Evolutionary conservation across 805 yeast species (phyloP), one percentile per base, ranked within the genome.

Genomic region (Lipomyces sp.): DNA sequence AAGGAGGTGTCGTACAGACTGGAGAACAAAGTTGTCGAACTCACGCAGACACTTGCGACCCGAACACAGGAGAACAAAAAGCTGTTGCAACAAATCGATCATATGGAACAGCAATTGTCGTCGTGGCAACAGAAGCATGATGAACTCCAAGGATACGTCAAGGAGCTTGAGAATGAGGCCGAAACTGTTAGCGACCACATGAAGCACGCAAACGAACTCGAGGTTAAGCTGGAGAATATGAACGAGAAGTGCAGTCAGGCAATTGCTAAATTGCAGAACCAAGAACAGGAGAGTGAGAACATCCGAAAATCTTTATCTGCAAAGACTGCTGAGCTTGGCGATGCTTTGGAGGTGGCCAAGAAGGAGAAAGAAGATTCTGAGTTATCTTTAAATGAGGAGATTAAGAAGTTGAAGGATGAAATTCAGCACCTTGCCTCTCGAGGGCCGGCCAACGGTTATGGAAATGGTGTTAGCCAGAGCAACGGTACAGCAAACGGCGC

Each of bases 11-110:
- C 96, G 74, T 95, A 92, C 80, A 87, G 90, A 77, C 84, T 96
- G 74, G 99, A 95, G 78, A 95, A 95, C 79, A 95, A 96, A 82
- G 98, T 96, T n/a, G 92, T 95, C 71, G 96, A 93, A 78, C 85
- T 95, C 72, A 94, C 98, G 2, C 96, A 94, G 75, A 85, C 89
- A 11, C 82, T 94, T 67, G 86, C 97, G 0, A 79, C 87, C 48
- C 90, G 91, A 77, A 88, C 90, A 33, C 90, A 86, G 71, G 97
- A 92, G 72, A 93, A 93, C 78, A 89, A 88, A 80, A 84, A 83
- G 67, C 82, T 94, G 75, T 82, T 85, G 66, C 78, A 79, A 15
- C 89, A 90, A 73, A 85, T 93, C 59, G 83, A 84, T 32, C 67
- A 71, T 59, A 65, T 74, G 54, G 77, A 76, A 66, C 67, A 64